Base-by-base conservation (phyloP, 1,139 yeast species). In the Lodderomyces oxycetoniae region DNA sequence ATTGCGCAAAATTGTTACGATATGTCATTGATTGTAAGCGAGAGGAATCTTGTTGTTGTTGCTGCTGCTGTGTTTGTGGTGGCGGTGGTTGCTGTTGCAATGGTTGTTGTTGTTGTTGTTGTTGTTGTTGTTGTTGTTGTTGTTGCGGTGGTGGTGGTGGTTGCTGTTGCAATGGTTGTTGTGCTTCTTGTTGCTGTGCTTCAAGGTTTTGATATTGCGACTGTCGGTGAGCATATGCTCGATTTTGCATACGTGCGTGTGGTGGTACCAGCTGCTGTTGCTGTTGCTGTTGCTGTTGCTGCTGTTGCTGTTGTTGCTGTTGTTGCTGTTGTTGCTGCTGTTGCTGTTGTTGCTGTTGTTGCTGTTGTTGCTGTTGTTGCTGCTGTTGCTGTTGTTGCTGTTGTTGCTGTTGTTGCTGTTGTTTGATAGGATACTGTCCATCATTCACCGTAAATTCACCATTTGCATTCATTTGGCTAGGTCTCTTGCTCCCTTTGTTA, bases 391-490 rank as follows among this genome's bases (percentile, higher is more conserved):
- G 37, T 9, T 27, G 37, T 19, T 30, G 30, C 7, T 5, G 27
- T 15, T 24, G 16, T 11, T 8, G n/a, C 12, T 26, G 29, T 13
- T 26, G 7, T 10, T 26, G 16, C 11, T 19, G 36, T 20, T 31
- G 39, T 12, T 32, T 34, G 8, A 29, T 23, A 19, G 14, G 17
- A 27, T 21, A 40, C 7, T 28, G 25, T 3, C 32, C 28, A 8
- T 45, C 48, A 22, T 38, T 41, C 14, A 41, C 41, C 13, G 56
- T 43, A 38, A 59, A 59, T 37, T 59, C 65, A 2, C 63, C 63
- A 38, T 58, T 55, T 7, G 63, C 53, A 42, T 54, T 58, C 62
- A 57, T 56, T 38, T 56, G 46, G 29, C 43, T 35, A 24, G 31
- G 34, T 14, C 34, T 43, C 50, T 31, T 47, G 14, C 27, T 20